These are phyloP conservation scores for Metschnikowia chrysomelidarum DNA, from an alignment of 805 yeast species.

Conservation along the genomic window DNA sequence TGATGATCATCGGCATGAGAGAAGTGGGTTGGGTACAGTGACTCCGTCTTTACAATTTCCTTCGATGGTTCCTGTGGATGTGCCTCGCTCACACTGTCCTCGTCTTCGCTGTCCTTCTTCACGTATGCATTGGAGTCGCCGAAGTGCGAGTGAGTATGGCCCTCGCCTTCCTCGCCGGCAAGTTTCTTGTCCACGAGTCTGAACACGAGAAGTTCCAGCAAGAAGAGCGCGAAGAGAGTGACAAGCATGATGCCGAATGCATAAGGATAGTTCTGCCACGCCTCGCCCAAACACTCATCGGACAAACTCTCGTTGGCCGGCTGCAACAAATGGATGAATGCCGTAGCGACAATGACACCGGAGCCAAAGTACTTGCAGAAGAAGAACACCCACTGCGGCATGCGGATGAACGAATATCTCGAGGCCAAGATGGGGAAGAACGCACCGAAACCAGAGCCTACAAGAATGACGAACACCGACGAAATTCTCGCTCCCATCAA, in stretches of 20 bases:
- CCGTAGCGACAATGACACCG: conserved; percentile 81
- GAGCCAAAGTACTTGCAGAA: conserved; percentile 76
- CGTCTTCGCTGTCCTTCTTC: conserved; percentile 24
- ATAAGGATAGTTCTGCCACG: conserved; percentile 51
- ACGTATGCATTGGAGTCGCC: conserved; percentile 41
- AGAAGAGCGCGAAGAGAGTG: conserved; percentile 50
- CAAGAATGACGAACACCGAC: conserved; percentile 58
- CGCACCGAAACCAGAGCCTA: conserved; percentile 53
- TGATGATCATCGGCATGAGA: conserved; percentile 43
- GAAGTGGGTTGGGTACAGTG: conserved; percentile 39
- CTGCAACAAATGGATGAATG: conserved; percentile 69
- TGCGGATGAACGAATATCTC: conserved; percentile 51
- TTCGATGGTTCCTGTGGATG: too few species aligned
- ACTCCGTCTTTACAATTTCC: conserved; percentile 16
- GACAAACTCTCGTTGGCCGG: conserved; percentile 64
- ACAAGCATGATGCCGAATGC: conserved; percentile 55
- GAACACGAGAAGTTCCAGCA: conserved; percentile 51
- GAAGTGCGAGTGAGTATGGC: conserved; percentile 54
- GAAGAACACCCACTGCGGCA: conserved; percentile 64
- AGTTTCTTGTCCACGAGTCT: conserved; percentile 40
- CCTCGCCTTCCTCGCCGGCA: conserved; percentile 21
- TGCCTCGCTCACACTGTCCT: conserved; percentile 9
- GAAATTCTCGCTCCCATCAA: conserved; percentile 53
- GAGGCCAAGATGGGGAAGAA: conserved; percentile 64
- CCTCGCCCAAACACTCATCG: conserved; percentile 61